Evolutionary conservation across 129 eudicot genomes (phyloP).

Genomic region (Lonicera japonica): DNA sequence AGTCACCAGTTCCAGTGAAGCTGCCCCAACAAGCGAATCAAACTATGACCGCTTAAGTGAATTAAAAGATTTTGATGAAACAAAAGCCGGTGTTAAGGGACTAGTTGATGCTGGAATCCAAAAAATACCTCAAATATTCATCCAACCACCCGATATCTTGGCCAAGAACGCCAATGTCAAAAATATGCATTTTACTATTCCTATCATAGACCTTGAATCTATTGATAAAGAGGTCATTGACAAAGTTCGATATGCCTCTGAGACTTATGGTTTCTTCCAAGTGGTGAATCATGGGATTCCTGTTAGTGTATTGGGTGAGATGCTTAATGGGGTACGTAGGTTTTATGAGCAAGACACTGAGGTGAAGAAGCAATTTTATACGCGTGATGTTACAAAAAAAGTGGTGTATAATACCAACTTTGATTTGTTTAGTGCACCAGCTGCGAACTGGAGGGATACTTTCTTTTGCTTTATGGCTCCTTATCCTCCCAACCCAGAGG

Average conservation of each 20-base stretch:
- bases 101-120: not conserved
- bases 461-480: slow-evolving; percentile 5
- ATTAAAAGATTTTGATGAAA: not conserved
- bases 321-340: slow-evolving; percentile 37
- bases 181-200: not conserved
- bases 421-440: slow-evolving; percentile 30
- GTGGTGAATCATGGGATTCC: slow-evolving; percentile 52
- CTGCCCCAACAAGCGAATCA: not conserved
- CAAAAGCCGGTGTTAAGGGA: not conserved
- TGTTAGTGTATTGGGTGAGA: slow-evolving; percentile 28
- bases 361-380: slow-evolving; percentile 41
- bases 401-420: slow-evolving; percentile 40
- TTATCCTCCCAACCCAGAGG: slow-evolving; percentile 4
- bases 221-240: slow-evolving; percentile 14
- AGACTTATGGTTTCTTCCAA: slow-evolving; percentile 47
- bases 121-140: not conserved
- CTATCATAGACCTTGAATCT: slow-evolving; percentile 27
- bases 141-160: not conserved
- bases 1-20: too few relatives aligned
- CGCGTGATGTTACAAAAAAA: slow-evolving; percentile 25
- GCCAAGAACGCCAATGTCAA: not conserved
- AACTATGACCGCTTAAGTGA: not conserved
- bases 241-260: slow-evolving; percentile 25
- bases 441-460: slow-evolving; percentile 31
- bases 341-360: slow-evolving; percentile 52